A percentile compares a stretch with the other conserved stretches of the same genome.
phyloP scores from a whole-genome alignment of 2,329 filamentous ascomycete genomes.

The Mollisiaceae sp. region DNA sequence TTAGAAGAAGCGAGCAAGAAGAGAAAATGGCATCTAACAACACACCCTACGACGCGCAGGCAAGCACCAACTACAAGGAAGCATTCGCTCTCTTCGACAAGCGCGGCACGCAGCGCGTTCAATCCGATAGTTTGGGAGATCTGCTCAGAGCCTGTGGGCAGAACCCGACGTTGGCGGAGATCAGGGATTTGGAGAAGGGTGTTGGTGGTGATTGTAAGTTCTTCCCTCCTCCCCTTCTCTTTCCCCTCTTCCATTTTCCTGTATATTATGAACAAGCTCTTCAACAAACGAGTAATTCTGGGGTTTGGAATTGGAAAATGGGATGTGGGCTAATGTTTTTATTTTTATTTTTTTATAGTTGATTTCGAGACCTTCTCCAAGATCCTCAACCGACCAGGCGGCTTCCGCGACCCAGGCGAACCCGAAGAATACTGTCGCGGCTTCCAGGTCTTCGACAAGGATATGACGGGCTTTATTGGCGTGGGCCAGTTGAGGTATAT shows the following conservation, averaged over 20 bases:
- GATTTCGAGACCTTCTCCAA: constrained; percentile 98
- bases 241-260: constrained; percentile 12
- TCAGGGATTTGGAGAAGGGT: constrained; percentile 87
- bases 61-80: constrained; percentile 99
- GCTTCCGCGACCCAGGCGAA: constrained; percentile 97
- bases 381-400: constrained; percentile 94
- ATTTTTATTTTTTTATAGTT: constrained; percentile 64
- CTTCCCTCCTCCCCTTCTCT: background rate
- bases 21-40: constrained; percentile 8
- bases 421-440: constrained; percentile 98
- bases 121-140: constrained; percentile 86
- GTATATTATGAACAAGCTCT: background rate
- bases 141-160: constrained; percentile 95
- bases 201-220: constrained; percentile 89
- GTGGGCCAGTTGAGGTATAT: constrained; percentile 98
- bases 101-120: constrained; percentile 92
- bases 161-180: constrained; percentile 95
- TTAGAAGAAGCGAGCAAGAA: background rate
- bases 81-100: constrained; percentile 99
- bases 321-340: background rate
- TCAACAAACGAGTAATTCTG: background rate
- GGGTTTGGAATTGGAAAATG: background rate
- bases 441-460: constrained; percentile 99
- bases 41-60: constrained; percentile 53
- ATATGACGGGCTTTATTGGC: constrained; percentile 96